phyloP scores from a whole-genome alignment of 2,329 filamentous ascomycete genomes.

The Xylariaceae sp. region DNA sequence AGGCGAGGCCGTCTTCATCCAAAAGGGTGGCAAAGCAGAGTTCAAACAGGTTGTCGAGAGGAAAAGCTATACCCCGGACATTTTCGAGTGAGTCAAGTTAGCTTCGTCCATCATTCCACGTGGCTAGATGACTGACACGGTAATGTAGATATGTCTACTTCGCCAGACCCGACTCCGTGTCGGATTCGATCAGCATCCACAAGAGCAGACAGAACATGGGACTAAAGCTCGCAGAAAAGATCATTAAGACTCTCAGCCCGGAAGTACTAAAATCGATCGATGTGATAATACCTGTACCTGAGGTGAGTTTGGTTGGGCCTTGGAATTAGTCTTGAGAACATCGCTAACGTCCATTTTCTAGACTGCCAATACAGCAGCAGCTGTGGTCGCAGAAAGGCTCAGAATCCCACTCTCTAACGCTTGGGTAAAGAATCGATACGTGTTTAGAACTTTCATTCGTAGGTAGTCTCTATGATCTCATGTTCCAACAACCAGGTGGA shows the following conservation, averaged over 20 bases:
- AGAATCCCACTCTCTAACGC: slow-evolving; percentile 67
- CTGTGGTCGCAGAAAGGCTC: slow-evolving; percentile 65
- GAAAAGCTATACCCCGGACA: slow-evolving; percentile 64
- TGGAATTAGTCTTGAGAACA: too few relatives aligned
- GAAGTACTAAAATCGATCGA: slow-evolving; percentile 67
- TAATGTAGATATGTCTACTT: slow-evolving; percentile 66
- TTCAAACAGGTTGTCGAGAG: slow-evolving; percentile 65
- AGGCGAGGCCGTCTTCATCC: slow-evolving; percentile 73
- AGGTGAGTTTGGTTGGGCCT: slow-evolving; percentile 29
- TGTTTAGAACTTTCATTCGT: slow-evolving; percentile 62
- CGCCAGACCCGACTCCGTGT: slow-evolving; percentile 37
- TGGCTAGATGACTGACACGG: background rate
- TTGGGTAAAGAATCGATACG: slow-evolving; percentile 9
- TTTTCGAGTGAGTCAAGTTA: slow-evolving; percentile 14
- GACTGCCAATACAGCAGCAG: slow-evolving; percentile 69
- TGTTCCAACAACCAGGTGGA: background rate
- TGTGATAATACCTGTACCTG: slow-evolving; percentile 61
- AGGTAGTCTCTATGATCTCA: background rate
- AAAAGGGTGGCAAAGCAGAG: slow-evolving; percentile 65
- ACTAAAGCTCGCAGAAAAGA: slow-evolving; percentile 64
- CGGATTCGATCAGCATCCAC: slow-evolving; percentile 49
- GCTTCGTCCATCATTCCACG: background rate
- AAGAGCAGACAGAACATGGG: slow-evolving; percentile 73
- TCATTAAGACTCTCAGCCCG: slow-evolving; percentile 58
- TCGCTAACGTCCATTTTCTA: too few relatives aligned